Conservation (phyloP, 306 rosid genomes). For the Biancaea sappan region DNA sequence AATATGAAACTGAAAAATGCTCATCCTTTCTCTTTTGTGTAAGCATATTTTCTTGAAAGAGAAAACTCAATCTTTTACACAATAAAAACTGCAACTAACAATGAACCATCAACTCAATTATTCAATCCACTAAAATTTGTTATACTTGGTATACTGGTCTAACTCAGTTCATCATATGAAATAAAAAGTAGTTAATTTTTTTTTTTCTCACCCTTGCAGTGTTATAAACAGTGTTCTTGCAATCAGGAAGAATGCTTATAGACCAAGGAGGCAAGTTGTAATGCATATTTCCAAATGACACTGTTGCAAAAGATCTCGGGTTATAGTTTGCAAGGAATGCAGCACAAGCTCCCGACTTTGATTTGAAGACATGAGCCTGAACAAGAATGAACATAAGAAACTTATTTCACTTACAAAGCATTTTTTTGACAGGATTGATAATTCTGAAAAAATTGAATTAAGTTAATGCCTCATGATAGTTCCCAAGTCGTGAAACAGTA, state of each 20-base stretch:
- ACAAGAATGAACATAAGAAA: conserved; percentile 16
- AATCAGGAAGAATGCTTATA: conserved; percentile 96
- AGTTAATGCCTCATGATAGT: conserved; percentile 70
- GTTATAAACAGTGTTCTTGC: conserved; percentile 87
- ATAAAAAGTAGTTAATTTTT: neutral
- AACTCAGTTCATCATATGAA: neutral
- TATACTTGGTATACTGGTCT: neutral
- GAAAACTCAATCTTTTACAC: neutral
- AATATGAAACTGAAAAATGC: neutral
- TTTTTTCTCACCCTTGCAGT: conserved; percentile 89
- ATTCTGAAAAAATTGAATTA: conserved; percentile 10
- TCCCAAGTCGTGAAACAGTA: conserved; percentile 68
- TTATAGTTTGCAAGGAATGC: conserved; percentile 95
- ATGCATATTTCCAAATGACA: conserved; percentile 81
- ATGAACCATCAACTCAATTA: neutral
- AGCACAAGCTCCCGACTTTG: conserved; percentile 88
- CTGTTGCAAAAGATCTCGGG: conserved; percentile 67
- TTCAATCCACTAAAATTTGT: neutral
- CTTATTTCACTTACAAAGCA: conserved; percentile 26
- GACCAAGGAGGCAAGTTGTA: conserved; percentile 99
- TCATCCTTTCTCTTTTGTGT: neutral
- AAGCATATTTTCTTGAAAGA: neutral
- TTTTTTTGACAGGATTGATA: conserved; percentile 5
- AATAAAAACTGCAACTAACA: neutral
- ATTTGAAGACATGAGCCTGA: conserved; percentile 90